Evolutionary conservation across 2,329 filamentous ascomycete genomes (phyloP), one percentile per base, ranked within the genome.

Genomic region (Diplodia seriata): DNA sequence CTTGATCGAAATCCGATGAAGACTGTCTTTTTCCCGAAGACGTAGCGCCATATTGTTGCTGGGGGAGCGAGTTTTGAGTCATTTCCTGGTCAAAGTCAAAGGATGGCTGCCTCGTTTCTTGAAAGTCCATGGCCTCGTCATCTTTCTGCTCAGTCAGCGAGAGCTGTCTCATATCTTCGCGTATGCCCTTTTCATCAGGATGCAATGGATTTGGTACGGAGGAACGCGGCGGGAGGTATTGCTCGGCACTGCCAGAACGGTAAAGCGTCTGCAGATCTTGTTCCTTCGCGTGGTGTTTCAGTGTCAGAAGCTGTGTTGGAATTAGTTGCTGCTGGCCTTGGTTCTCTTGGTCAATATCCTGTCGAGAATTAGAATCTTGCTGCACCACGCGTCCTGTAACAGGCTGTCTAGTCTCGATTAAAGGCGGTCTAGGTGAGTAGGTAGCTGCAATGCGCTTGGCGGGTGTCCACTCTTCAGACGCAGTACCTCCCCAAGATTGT

Each of bases 1-100:
- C 31, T 9, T 63, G 26, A 26, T 63, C 59, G 14, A 63, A 63
- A 20, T 63, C 59, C 18, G 50, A 63, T 20, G 59, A 51, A 26
- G 29, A 29, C 59, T 51, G 59, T 20, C 47, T 51, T 47, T 63
- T 63, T 2, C 40, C 26, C 15, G 18, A 33, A 4, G 33, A 57
- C 9, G 29, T 26, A 11, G 18, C 31, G 4, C 9, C 3, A 51
- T 63, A 8, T 1, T 2, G 18, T 18, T 38, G 43, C 14, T 51
- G 47, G 1, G 5, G 18, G 36, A 11, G 9, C 6, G 59, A 29
- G 0, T 31, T 7, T 14, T 63, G 14, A 14, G 18, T 36, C 18
- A 50, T 63, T 15, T 51, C 57, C n/a, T 50, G 43, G 9, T 40
- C 54, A 40, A 40, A 15, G 26, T 62, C 57, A 36, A 20, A 18